phyloP scores from a whole-genome alignment of 306 rosid species.

The Luffa aegyptiaca region DNA sequence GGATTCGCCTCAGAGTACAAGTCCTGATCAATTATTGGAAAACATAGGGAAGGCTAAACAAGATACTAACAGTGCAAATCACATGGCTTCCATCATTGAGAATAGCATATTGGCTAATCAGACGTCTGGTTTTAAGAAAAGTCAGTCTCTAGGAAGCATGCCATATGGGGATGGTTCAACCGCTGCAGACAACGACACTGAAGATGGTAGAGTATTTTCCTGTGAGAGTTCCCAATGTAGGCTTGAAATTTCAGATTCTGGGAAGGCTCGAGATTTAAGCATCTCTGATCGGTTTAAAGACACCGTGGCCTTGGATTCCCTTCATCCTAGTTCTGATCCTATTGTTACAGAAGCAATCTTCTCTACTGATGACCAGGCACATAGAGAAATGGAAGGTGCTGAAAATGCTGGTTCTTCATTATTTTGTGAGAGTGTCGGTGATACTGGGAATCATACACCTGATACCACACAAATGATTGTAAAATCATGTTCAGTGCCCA shows the following conservation, averaged over 20 bases:
- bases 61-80: constrained; percentile 16
- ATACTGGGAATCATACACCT: constrained; percentile 19
- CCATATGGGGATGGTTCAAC: constrained; percentile 30
- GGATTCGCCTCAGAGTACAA: constrained; percentile 16
- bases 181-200: constrained; percentile 19
- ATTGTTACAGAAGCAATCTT: constrained; percentile 33
- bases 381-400: constrained; percentile 38
- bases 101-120: constrained; percentile 12
- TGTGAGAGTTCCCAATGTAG: constrained; percentile 3
- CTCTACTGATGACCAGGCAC: constrained; percentile 34
- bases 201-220: constrained; percentile 28
- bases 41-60: constrained; percentile 9
- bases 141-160: constrained; percentile 56
- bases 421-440: constrained; percentile 33
- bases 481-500: constrained; percentile 54
- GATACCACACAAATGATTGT: constrained; percentile 19
- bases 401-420: constrained; percentile 37
- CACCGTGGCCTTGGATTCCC: constrained; percentile 12
- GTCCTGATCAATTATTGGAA: constrained; percentile 17
- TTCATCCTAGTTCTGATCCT: constrained; percentile 22
- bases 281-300: constrained; percentile 15
- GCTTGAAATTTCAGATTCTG: constrained; percentile 5
- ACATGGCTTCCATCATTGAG: constrained; percentile 28
- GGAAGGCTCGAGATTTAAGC: not conserved
- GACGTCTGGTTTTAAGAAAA: constrained; percentile 32